Percentiles rank a stretch among this genome's conserved stretches.
Evolutionary conservation across 176 grass and related monocot genomes (phyloP).

Genomic region (Zoysia pacifica): DNA sequence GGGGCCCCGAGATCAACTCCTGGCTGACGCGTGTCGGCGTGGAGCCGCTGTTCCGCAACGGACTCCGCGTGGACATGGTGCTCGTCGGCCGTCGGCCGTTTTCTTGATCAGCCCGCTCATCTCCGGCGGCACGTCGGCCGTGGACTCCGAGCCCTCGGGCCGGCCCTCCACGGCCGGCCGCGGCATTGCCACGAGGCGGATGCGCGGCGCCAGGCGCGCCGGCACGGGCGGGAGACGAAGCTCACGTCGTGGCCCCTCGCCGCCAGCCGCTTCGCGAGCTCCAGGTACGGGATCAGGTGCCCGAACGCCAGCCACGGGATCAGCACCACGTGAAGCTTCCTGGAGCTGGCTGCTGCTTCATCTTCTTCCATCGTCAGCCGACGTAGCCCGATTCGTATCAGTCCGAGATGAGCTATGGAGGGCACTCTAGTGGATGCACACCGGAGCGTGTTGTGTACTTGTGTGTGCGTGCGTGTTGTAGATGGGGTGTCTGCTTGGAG

Average conservation of each 20-base stretch:
- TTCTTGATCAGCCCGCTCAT: conserved; percentile 43
- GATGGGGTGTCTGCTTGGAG: no score
- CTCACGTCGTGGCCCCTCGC: conserved; percentile 41
- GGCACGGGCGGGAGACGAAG: conserved; percentile 49
- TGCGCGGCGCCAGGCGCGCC: background rate
- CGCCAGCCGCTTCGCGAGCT: conserved; percentile 49
- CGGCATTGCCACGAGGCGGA: conserved; percentile 36
- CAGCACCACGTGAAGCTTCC: conserved; percentile 37
- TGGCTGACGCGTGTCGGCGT: no score
- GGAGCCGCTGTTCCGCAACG: no score
- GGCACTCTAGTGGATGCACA: no score
- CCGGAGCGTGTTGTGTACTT: no score
- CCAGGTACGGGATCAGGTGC: conserved; percentile 47
- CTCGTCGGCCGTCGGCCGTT: conserved; percentile 41
- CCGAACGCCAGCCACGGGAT: conserved; percentile 68
- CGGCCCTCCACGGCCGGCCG: conserved; percentile 19
- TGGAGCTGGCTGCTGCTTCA: background rate
- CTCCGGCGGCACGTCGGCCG: conserved; percentile 40
- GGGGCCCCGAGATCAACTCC: no score
- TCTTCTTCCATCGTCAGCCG: background rate
- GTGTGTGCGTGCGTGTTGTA: no score
- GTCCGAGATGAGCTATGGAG: no score
- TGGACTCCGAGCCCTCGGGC: conserved; percentile 42
- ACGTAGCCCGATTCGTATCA: background rate
- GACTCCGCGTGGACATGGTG: no score